Evolutionary conservation across 2,329 filamentous ascomycete genomes (phyloP).

Genomic region (Setomelanomma holmii): DNA sequence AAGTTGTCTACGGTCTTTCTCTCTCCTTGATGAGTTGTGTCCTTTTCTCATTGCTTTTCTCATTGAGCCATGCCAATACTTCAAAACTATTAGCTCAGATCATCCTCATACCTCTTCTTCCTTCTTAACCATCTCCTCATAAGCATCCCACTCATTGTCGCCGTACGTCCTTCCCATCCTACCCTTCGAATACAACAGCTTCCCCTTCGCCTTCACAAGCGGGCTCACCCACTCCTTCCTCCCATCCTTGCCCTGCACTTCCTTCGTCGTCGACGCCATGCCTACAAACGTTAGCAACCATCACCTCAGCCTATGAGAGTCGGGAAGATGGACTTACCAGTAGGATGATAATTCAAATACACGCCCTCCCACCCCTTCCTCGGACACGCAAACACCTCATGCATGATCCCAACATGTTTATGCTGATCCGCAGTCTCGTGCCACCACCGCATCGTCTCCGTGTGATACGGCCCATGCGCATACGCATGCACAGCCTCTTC

Average conservation of each 20-base stretch:
- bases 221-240: constrained; percentile 16
- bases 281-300: constrained; percentile 2
- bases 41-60: too few relatives aligned
- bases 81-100: too few relatives aligned
- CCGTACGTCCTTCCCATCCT: constrained; percentile 12
- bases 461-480: constrained; percentile 14
- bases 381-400: constrained; percentile 17
- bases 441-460: constrained; percentile 12
- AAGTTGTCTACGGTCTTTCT: too few relatives aligned
- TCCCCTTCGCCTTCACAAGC: constrained; percentile 11
- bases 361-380: constrained; percentile 20
- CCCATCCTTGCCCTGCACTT: constrained; percentile 11
- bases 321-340: constrained; percentile 5
- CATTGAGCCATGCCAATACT: too few relatives aligned
- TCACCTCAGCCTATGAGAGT: not conserved
- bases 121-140: not conserved
- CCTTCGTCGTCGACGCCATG: constrained; percentile 12
- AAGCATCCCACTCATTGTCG: constrained; percentile 10
- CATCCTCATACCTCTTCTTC: not conserved
- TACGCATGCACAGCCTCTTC: constrained; percentile 14
- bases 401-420: constrained; percentile 15
- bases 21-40: too few relatives aligned
- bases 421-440: constrained; percentile 7
- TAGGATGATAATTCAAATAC: constrained; percentile 16
- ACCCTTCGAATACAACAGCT: constrained; percentile 12